phyloP scores from a whole-genome alignment of 164 flowering plant species.

The Chimonanthus praecox region DNA sequence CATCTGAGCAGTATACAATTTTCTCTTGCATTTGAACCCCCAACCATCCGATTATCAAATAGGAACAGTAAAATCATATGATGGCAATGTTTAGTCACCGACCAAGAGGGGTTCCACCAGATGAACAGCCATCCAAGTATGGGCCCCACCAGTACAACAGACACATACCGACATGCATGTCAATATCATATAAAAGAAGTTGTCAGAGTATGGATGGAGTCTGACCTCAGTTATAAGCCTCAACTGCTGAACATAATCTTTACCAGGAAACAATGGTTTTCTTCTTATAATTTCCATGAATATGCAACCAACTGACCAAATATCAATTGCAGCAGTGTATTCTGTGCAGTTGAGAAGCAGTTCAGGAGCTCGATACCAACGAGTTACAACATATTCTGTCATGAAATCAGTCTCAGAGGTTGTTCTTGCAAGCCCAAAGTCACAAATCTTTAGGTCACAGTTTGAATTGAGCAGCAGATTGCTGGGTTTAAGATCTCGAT shows the following conservation, averaged over 20 bases:
- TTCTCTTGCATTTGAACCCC: too few relatives aligned
- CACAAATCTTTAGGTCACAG: conserved; percentile 90
- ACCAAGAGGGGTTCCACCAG: neutral
- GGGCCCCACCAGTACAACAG: neutral
- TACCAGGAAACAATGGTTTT: conserved; percentile 86
- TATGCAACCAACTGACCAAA: conserved; percentile 97
- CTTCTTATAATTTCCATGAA: conserved; percentile 67
- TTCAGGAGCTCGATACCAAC: conserved; percentile 94
- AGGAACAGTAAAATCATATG: neutral
- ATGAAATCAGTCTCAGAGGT: conserved; percentile 79
- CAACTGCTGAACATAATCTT: conserved; percentile 84
- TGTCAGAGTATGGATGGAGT: conserved; percentile 2
- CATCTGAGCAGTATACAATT: too few relatives aligned
- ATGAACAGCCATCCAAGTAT: too few relatives aligned
- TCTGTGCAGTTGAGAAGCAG: conserved; percentile 82
- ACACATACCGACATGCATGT: too few relatives aligned
- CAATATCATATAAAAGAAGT: neutral
- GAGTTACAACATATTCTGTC: conserved; percentile 92
- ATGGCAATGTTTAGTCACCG: neutral
- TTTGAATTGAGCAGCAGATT: conserved; percentile 81
- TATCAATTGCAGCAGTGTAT: conserved; percentile 81
- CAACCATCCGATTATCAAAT: too few relatives aligned
- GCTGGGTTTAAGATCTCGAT: conserved; percentile 89
- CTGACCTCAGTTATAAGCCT: conserved; percentile 71
- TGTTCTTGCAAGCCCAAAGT: conserved; percentile 91